These are phyloP conservation scores for sunflower (Helianthus annuus) DNA, from an alignment of 129 eudicot genomes.

Conservation along the genomic window DNA sequence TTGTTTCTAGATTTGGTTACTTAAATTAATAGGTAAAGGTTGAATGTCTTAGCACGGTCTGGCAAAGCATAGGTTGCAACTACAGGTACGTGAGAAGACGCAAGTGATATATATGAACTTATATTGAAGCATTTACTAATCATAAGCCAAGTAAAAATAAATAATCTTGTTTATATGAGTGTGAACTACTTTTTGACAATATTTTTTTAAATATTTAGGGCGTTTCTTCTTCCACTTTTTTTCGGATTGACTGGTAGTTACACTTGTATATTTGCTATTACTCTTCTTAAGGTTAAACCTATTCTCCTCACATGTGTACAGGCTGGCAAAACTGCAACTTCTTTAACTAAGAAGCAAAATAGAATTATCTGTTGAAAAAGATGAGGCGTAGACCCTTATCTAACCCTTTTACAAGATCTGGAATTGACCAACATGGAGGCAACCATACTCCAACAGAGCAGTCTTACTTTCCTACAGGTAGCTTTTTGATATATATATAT, in stretches of 20 bases:
- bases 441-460: slow-evolving; percentile 38
- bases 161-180: slow-evolving; percentile 1
- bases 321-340: slow-evolving; percentile 25
- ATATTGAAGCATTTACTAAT: slow-evolving; percentile 7
- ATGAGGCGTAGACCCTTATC: slow-evolving; percentile 55
- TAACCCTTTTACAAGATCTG: slow-evolving; percentile 36
- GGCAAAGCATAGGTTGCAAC: slow-evolving; percentile 15
- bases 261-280: slow-evolving; percentile 7
- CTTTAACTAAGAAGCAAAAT: not conserved
- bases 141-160: slow-evolving; percentile 12
- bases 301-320: slow-evolving; percentile 28
- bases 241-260: slow-evolving; percentile 18
- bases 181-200: not conserved
- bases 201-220: slow-evolving; percentile 9
- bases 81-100: slow-evolving; percentile 12
- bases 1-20: slow-evolving; percentile 3
- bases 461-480: slow-evolving; percentile 47
- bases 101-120: slow-evolving; percentile 1
- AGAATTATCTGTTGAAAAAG: slow-evolving; percentile 14
- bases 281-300: slow-evolving; percentile 13
- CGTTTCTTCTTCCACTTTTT: not conserved
- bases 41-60: slow-evolving; percentile 13
- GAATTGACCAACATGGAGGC: slow-evolving; percentile 32
- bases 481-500: not conserved
- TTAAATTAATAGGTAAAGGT: slow-evolving; percentile 2